phyloP scores from a whole-genome alignment of 106 monocot genomes.

The Vanilla planifolia region DNA sequence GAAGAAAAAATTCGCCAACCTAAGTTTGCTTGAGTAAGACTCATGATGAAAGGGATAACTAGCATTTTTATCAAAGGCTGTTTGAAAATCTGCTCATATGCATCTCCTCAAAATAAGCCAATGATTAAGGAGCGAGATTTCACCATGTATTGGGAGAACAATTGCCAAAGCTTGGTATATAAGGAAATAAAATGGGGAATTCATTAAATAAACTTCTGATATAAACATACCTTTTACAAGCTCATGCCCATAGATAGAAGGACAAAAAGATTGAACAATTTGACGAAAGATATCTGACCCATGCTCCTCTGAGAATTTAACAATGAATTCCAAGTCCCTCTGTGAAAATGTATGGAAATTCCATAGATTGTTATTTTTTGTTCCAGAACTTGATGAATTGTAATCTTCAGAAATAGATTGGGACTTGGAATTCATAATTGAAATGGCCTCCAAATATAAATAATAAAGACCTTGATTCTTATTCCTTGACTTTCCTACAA shows the following conservation, averaged over 20 bases:
- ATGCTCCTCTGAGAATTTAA: conserved; percentile 82
- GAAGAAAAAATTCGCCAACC: too few species aligned
- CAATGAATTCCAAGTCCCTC: conserved; percentile 88
- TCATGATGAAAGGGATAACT: too few species aligned
- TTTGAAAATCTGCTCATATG: too few species aligned
- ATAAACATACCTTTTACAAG: conserved; percentile 83
- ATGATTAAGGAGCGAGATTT: not conserved
- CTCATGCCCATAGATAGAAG: conserved; percentile 98
- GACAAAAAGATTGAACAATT: conserved; percentile 89
- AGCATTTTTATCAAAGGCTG: too few species aligned
- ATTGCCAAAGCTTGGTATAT: not conserved
- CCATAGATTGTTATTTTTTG: conserved; percentile 22
- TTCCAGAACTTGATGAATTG: conserved; percentile 25
- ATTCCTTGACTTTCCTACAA: conserved; percentile 81
- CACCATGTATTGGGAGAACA: not conserved
- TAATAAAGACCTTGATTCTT: conserved; percentile 93
- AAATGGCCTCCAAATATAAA: conserved; percentile 92
- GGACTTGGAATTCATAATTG: conserved; percentile 78
- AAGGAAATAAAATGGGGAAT: not conserved
- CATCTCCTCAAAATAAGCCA: too few species aligned
- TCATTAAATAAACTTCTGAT: not conserved
- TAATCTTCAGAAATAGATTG: conserved; percentile 51
- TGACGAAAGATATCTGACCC: conserved; percentile 90
- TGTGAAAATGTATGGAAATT: conserved; percentile 72
- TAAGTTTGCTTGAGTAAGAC: too few species aligned